A percentile compares a stretch with the other conserved stretches of the same genome.
Conservation (phyloP, 495 filamentous ascomycete species). For the Gamarada debralockiae region DNA sequence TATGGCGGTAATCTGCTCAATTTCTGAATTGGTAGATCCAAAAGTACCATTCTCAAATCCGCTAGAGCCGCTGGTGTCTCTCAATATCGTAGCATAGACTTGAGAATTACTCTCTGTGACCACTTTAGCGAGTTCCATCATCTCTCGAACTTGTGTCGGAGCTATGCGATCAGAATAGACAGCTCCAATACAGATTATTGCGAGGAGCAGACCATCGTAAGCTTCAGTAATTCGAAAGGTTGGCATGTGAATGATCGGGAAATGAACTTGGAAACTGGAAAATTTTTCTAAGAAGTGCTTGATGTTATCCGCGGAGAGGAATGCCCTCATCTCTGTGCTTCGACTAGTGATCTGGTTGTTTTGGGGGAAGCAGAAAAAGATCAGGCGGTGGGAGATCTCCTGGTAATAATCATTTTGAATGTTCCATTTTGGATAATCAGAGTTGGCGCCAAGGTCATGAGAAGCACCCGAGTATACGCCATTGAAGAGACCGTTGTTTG, state of each 20-base stretch:
- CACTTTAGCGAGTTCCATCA: constrained; percentile 51
- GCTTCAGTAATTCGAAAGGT: constrained; percentile 59
- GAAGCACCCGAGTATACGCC: constrained; percentile 37
- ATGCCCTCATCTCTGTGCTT: constrained; percentile 38
- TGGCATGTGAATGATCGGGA: constrained; percentile 65
- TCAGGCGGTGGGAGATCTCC: constrained; percentile 46
- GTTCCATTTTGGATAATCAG: constrained; percentile 37
- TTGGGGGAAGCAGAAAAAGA: constrained; percentile 49
- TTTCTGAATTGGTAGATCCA: constrained; percentile 32
- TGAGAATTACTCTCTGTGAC: constrained; percentile 47
- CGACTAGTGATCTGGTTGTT: constrained; percentile 28
- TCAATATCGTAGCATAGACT: constrained; percentile 35
- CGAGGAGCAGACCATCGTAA: constrained; percentile 54
- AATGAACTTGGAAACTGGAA: constrained; percentile 61
- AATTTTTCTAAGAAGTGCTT: constrained; percentile 59
- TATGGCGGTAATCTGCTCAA: constrained; percentile 59
- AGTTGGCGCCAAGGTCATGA: constrained; percentile 25
- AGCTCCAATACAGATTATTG: constrained; percentile 63
- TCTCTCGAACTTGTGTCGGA: constrained; percentile 48
- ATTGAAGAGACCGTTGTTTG: constrained; percentile 37
- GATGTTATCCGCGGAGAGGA: constrained; percentile 55
- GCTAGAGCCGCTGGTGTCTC: constrained; percentile 28
- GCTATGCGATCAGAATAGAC: constrained; percentile 57
- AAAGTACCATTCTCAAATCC: constrained; percentile 31
- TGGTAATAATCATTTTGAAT: constrained; percentile 42